These are phyloP conservation scores for Gentiana macrophylla DNA, from an alignment of 257 asterid species.

Conservation along the genomic window DNA sequence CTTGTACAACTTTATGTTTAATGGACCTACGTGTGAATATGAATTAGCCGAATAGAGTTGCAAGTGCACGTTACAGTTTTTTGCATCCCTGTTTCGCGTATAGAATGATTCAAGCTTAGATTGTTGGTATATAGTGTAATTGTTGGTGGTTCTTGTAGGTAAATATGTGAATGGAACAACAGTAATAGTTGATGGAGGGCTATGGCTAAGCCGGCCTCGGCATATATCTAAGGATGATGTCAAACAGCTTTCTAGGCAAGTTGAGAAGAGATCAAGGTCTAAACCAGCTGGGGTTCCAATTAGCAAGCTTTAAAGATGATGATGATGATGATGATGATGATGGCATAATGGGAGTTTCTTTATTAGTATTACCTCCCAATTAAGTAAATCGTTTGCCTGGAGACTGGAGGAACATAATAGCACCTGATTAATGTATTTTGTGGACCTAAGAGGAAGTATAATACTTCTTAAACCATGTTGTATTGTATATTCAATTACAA, in stretches of 20 bases:
- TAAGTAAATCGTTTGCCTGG: too few relatives aligned
- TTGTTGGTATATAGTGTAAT: not conserved
- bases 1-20: too few relatives aligned
- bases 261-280: constrained; percentile 60
- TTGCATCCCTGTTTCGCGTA: not conserved
- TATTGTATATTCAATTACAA: too few relatives aligned
- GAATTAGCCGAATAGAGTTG: not conserved
- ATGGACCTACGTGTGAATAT: too few relatives aligned
- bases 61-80: not conserved
- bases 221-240: constrained; percentile 52
- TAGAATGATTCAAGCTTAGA: too few relatives aligned
- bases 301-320: constrained; percentile 59
- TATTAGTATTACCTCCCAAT: too few relatives aligned
- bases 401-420: too few relatives aligned
- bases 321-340: too few relatives aligned
- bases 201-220: constrained; percentile 66
- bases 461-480: too few relatives aligned
- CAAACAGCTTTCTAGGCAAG: constrained; percentile 45
- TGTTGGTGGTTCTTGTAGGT: constrained; percentile 28
- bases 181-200: constrained; percentile 59
- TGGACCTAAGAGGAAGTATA: too few relatives aligned
- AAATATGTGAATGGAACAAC: constrained; percentile 58
- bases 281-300: constrained; percentile 49
- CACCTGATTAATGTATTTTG: too few relatives aligned
- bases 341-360: too few relatives aligned